A percentile compares a stretch with the other conserved stretches of the same genome.
phyloP scores from a whole-genome alignment of 768 basidiomycete species.

The Naganishia friedmannii region DNA sequence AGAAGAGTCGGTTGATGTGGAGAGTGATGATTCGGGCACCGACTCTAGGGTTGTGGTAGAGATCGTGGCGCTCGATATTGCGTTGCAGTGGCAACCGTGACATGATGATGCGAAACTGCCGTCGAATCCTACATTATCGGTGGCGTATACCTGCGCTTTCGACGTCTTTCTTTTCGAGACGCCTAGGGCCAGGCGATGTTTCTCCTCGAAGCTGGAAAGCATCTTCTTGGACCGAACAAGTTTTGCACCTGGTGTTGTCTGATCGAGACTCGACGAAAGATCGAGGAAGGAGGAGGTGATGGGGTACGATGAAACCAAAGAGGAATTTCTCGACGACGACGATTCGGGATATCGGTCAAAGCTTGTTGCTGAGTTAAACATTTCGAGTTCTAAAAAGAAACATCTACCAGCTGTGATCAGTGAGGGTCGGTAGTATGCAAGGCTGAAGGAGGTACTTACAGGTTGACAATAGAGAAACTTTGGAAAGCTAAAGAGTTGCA shows the following conservation, averaged over 20 bases:
- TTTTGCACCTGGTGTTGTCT: background rate
- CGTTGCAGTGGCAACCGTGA: background rate
- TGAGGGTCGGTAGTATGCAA: no score
- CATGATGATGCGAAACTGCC: background rate
- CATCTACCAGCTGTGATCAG: no score
- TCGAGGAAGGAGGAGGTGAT: slow-evolving; percentile 4
- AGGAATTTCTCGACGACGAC: background rate
- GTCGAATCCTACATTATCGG: background rate
- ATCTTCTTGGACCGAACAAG: background rate
- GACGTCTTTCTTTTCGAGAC: background rate
- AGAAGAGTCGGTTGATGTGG: background rate
- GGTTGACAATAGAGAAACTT: no score
- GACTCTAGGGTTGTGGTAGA: background rate
- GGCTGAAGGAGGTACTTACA: no score
- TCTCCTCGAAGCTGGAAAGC: no score
- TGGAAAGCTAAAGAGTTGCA: no score
- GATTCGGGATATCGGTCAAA: background rate
- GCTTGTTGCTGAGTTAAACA: background rate
- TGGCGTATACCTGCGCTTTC: background rate
- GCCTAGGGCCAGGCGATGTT: background rate
- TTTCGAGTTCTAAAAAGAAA: background rate
- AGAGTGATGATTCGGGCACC: background rate
- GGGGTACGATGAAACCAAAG: background rate
- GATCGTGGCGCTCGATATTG: background rate
- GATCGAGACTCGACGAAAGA: background rate